These are phyloP conservation scores for Candida coquimbonensis DNA, from an alignment of 805 yeast species.

Conservation along the genomic window DNA sequence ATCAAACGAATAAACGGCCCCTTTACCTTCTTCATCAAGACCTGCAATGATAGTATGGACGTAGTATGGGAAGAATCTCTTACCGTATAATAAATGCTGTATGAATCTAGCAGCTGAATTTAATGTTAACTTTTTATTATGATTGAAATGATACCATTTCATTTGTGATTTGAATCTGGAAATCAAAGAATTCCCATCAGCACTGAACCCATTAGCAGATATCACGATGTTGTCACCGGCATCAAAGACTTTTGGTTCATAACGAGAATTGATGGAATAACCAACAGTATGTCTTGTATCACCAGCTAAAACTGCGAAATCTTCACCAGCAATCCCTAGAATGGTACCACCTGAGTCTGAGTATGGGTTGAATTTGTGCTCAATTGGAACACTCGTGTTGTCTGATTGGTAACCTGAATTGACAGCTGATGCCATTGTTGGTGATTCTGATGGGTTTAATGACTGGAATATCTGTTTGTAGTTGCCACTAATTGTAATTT, in stretches of 20 bases:
- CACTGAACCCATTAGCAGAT: constrained; percentile 94
- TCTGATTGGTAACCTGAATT: constrained; percentile 64
- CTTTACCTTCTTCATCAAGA: constrained; percentile 77
- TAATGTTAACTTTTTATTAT: constrained; percentile 63
- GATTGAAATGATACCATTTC: constrained; percentile 91
- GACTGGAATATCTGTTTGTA: too few species aligned
- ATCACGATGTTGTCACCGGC: constrained; percentile 84
- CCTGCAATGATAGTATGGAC: constrained; percentile 95
- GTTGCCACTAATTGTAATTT: too few species aligned
- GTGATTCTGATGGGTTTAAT: too few species aligned
- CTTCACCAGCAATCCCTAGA: constrained; percentile 95
- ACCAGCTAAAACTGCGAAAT: constrained; percentile 94
- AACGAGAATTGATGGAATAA: constrained; percentile 86
- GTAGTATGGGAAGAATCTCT: constrained; percentile 94
- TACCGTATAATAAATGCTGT: constrained; percentile 85
- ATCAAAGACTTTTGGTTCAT: constrained; percentile 82
- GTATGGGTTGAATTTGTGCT: constrained; percentile 89
- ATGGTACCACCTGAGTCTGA: constrained; percentile 96
- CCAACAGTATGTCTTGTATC: constrained; percentile 97
- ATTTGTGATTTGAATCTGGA: constrained; percentile 56
- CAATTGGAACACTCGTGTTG: constrained; percentile 57
- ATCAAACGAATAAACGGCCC: constrained; percentile 92
- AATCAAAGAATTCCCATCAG: constrained; percentile 84
- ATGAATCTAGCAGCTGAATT: constrained; percentile 82
- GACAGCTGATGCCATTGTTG: constrained; percentile 24